Evolutionary conservation across 805 yeast species (phyloP), one percentile per base, ranked within the genome.

Genomic region (Clavispora vitiphila): DNA sequence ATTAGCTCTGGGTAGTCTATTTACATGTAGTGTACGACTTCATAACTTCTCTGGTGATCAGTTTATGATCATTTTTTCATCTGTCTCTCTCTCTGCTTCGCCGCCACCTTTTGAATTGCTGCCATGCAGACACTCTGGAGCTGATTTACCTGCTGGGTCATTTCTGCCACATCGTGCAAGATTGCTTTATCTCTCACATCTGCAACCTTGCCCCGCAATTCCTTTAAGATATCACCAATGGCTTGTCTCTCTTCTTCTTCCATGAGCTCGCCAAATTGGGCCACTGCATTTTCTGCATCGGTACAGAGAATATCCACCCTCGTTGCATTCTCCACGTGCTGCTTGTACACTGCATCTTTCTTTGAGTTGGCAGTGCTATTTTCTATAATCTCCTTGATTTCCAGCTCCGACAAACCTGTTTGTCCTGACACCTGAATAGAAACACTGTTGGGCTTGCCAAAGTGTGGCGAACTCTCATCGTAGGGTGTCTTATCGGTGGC

Each of bases 261-360:
- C 73, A 79, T 72, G 8, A 63, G 46, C 7, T 64, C 61, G 8
- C 74, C 73, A 57, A 84, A 88, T 67, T 86, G 95, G 51, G 71
- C 71, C 48, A 93, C 69, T 8, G 96, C 91, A 65, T 76, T 76
- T 64, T 89, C 96, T 39, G 96, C 88, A 64, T 93, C 99, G 56
- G 84, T 82, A 53, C 88, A 78, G 39, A 83, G 73, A 54, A 83
- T 80, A 50, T 84, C 95, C 20, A 88, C 86, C 58, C 81, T 76
- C 58, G 84, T 83, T 30, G 91, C 87, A 56, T 78, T 81, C 57
- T 85, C 89, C 47, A 81, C 73, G 42, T 80, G 72, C 52, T 76
- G 78, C 54, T 77, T 78, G 55, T 76, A 67, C 36, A 74, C 68
- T 39, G 75, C 77, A 61, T 85, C 95, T 42, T 60, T 65, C 40